Evolutionary conservation across 176 grass and related monocot species (phyloP).

Genomic region (Areca catechu): DNA sequence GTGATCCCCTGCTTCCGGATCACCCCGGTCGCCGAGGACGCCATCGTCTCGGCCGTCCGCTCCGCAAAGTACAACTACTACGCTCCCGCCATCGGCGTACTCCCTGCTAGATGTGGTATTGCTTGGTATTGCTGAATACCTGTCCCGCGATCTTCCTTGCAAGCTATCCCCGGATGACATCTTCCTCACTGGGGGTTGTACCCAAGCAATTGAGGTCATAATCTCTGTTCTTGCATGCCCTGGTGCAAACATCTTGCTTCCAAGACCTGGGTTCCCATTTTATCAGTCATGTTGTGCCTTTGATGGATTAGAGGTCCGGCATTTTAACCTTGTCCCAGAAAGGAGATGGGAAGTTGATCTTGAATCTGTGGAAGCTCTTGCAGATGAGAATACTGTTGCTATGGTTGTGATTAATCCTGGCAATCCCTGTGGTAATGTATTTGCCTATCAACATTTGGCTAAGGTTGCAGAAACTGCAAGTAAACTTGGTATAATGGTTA

Average conservation of each 20-base stretch:
- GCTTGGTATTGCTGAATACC: slow-evolving; percentile 59
- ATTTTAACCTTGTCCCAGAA: no score
- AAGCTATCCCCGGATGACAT: slow-evolving; percentile 49
- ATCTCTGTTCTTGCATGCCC: no score
- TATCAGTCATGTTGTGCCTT: slow-evolving; percentile 39
- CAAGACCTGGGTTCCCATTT: slow-evolving; percentile 44
- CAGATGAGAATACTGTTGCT: slow-evolving; percentile 62
- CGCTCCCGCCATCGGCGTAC: slow-evolving; percentile 23
- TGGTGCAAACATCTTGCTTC: slow-evolving; percentile 64
- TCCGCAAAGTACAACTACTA: slow-evolving; percentile 51
- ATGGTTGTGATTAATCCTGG: slow-evolving; percentile 65
- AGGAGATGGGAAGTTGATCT: slow-evolving; percentile 58
- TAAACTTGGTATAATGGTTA: no score
- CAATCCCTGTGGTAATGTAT: no score
- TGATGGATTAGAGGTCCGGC: slow-evolving; percentile 36
- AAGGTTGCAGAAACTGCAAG: no score
- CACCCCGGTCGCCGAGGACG: slow-evolving; percentile 50
- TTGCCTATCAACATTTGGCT: no score
- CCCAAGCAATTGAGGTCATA: slow-evolving; percentile 64
- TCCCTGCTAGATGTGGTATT: slow-evolving; percentile 40
- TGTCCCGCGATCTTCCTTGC: slow-evolving; percentile 65
- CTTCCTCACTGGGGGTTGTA: slow-evolving; percentile 55
- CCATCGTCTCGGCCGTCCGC: slow-evolving; percentile 47
- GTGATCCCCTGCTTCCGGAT: slow-evolving; percentile 56
- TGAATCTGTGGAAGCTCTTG: slow-evolving; percentile 41